Percentiles rank a stretch among this genome's conserved stretches.
These are phyloP conservation scores for Salvia miltiorrhiza DNA, from an alignment of 257 asterid genomes.

Conservation along the genomic window DNA sequence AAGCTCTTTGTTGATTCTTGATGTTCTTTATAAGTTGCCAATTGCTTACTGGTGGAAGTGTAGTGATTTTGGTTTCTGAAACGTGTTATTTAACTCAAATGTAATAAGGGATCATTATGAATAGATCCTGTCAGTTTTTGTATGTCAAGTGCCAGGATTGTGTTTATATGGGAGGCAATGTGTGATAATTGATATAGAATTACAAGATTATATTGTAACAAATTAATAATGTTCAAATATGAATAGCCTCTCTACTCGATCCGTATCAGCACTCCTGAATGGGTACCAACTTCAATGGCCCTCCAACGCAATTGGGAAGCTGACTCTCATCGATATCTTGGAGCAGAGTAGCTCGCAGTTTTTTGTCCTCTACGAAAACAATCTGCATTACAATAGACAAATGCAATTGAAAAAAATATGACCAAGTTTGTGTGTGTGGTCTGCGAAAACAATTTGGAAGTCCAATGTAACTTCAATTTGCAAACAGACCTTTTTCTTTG, in stretches of 20 bases:
- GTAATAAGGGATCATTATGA: not conserved
- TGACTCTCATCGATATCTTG: constrained; percentile 55
- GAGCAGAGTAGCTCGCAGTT: constrained; percentile 47
- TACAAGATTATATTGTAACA: not conserved
- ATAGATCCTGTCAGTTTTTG: not conserved
- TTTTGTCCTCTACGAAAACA: constrained; percentile 64
- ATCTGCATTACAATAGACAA: constrained; percentile 41
- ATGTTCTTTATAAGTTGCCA: not conserved
- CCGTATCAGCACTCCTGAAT: constrained; percentile 61
- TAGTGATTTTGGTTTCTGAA: not conserved
- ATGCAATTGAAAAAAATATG: no score
- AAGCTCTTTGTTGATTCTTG: not conserved
- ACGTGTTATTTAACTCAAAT: no score
- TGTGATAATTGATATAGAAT: not conserved
- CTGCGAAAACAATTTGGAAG: not conserved
- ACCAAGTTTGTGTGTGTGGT: not conserved
- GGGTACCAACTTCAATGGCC: constrained; percentile 62
- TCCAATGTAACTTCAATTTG: not conserved
- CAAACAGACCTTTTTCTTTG: constrained; percentile 64
- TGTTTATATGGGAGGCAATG: not conserved
- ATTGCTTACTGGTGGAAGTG: no score
- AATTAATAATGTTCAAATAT: not conserved
- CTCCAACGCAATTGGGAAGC: constrained; percentile 65
- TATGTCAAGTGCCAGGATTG: not conserved
- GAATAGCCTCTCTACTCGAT: not conserved